phyloP scores from a whole-genome alignment of 768 basidiomycete genomes.

The Pisolithus sp. region DNA sequence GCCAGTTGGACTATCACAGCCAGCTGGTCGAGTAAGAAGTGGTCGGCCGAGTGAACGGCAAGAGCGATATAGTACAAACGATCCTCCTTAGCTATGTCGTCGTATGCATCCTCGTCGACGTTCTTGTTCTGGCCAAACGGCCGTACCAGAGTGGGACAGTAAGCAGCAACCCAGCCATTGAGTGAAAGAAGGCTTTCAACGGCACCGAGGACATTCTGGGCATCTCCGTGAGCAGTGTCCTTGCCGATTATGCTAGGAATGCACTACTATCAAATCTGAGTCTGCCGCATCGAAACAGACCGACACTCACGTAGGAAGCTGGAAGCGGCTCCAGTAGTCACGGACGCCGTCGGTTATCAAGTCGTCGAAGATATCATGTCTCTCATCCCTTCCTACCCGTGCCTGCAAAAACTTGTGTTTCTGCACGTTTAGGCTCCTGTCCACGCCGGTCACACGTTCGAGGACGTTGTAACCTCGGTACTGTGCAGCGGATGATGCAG shows the following conservation, averaged over 20 bases:
- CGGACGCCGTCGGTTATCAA: conserved; percentile 69
- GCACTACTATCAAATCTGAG: not conserved
- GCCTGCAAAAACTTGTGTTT: conserved; percentile 84
- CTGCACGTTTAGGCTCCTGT: conserved; percentile 83
- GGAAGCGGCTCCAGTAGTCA: conserved; percentile 92
- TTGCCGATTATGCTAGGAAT: conserved; percentile 59
- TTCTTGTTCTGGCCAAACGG: conserved; percentile 91
- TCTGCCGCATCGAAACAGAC: not conserved
- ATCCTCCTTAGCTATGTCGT: conserved; percentile 77
- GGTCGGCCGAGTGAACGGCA: conserved; percentile 95
- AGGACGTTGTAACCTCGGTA: conserved; percentile 57
- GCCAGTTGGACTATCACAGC: conserved; percentile 97
- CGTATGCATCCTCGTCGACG: conserved; percentile 67
- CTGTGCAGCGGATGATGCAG: conserved; percentile 26
- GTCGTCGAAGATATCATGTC: conserved; percentile 71
- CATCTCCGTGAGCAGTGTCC: conserved; percentile 85
- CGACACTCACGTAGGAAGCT: conserved; percentile 75
- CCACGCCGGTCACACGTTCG: conserved; percentile 57
- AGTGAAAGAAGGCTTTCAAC: conserved; percentile 93
- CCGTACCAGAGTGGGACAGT: conserved; percentile 88
- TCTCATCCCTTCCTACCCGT: conserved; percentile 81
- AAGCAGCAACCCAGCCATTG: conserved; percentile 97
- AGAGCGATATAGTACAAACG: conserved; percentile 93
- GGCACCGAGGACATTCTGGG: conserved; percentile 80
- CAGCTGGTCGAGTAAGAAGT: conserved; percentile 97